Conservation (phyloP, 2,329 filamentous ascomycete species). For the Cladorrhinum sp. region DNA sequence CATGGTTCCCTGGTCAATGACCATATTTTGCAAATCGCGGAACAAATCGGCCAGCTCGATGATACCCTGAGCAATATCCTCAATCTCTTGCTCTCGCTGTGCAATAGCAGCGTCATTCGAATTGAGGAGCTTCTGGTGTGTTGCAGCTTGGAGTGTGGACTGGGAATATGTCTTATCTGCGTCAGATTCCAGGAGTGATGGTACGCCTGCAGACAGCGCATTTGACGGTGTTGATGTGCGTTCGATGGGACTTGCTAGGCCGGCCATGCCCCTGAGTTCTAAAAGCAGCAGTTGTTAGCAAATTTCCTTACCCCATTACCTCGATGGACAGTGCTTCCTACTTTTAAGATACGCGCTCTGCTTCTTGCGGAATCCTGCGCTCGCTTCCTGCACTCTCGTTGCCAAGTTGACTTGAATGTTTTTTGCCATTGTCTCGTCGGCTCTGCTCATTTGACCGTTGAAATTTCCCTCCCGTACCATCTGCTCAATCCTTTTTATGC, state of each 20-base stretch:
- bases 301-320: background rate
- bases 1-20: constrained; percentile 87
- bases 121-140: constrained; percentile 62
- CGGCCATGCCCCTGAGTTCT: constrained; percentile 73
- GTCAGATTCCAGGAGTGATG: constrained; percentile 88
- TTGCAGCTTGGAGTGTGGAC: constrained; percentile 77
- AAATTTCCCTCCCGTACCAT: constrained; percentile 81
- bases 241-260: constrained; percentile 48
- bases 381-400: constrained; percentile 83
- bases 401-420: constrained; percentile 94
- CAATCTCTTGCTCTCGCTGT: constrained; percentile 93
- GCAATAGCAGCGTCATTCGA: constrained; percentile 81
- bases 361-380: constrained; percentile 91
- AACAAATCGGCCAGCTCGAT: constrained; percentile 97
- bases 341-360: constrained; percentile 95
- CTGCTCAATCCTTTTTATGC: constrained; percentile 81
- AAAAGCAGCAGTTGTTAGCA: constrained; percentile 26
- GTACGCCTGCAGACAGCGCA: constrained; percentile 49
- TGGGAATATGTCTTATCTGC: constrained; percentile 91
- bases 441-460: constrained; percentile 68
- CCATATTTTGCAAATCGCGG: constrained; percentile 92
- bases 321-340: constrained; percentile 39
- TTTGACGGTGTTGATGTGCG: constrained; percentile 49
- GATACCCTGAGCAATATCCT: constrained; percentile 96
- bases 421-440: constrained; percentile 91